A percentile compares a stretch with the other conserved stretches of the same genome.
These are phyloP conservation scores for Flaveria sonorensis DNA, from an alignment of 129 eudicot genomes.

Conservation along the genomic window DNA sequence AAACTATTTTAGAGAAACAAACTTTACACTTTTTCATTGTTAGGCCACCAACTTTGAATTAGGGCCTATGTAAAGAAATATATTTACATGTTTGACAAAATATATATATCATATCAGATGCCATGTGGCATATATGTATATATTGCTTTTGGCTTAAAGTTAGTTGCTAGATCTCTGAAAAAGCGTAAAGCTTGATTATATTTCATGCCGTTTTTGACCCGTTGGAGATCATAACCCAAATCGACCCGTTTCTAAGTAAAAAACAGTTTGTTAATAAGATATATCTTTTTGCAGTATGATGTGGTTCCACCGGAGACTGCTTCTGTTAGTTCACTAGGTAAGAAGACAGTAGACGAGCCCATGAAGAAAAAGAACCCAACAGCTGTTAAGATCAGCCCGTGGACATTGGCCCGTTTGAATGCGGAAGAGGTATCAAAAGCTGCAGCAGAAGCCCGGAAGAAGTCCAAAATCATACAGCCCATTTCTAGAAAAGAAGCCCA, in stretches of 20 bases:
- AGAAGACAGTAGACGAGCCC: constrained; percentile 58
- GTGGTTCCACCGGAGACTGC: constrained; percentile 85
- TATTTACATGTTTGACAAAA: neutral
- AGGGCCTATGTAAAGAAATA: neutral
- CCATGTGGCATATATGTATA: neutral
- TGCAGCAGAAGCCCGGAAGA: constrained; percentile 97
- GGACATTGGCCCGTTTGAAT: constrained; percentile 90
- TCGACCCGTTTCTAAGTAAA: neutral
- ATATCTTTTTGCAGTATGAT: constrained; percentile 62
- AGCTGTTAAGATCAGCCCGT: constrained; percentile 92
- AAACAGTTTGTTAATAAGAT: constrained; percentile 14
- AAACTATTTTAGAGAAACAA: neutral
- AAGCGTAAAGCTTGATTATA: neutral
- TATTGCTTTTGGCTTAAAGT: neutral
- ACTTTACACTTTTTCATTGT: neutral
- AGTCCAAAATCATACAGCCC: constrained; percentile 86
- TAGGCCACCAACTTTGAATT: neutral
- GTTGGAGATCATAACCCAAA: neutral
- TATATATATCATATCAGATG: neutral
- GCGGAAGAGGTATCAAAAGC: constrained; percentile 92
- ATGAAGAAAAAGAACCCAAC: constrained; percentile 77
- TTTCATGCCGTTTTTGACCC: neutral
- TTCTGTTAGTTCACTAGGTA: constrained; percentile 88
- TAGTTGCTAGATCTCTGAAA: neutral
- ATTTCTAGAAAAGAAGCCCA: constrained; percentile 50